Base-by-base conservation (phyloP, 1,284 basidiomycete genomes). In the Trichosporon faecale region DNA sequence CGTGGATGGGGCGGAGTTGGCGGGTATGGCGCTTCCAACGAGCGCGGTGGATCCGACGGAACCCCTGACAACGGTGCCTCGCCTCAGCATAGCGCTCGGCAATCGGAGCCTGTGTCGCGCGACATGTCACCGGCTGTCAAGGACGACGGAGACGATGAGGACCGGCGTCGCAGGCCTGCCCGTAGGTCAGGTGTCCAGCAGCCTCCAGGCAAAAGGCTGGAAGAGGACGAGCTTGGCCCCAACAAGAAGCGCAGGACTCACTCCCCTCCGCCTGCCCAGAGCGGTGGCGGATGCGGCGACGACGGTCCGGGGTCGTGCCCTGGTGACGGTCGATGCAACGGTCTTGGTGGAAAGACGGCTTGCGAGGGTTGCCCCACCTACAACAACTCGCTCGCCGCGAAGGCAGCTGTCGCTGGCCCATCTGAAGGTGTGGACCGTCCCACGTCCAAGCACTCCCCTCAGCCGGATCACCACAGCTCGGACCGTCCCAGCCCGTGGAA, bases 281-380 rank as follows among this genome's bases (percentile, higher is more conserved):
- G 55, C 25, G 25, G 57, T 16, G 57, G 55, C 16, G 55, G 27
- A 33, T 61, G 57, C 12, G 57, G 57, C 3, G 57, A 61, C 4
- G 57, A 61, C 9, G 57, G 27, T 3, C 79, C 77, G 4, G 92
- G 94, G 65, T 94, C 94, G 21, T 98, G 95, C 83, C 95, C 95
- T 6, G 95, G 95, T 70, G 95, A 95, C 84, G 95, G 95, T 46
- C 89, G 92, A 75, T 98, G 95, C 84, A 93, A 98, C 84, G 95
- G 95, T 73, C 94, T 92, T 33, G 95, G 95, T 76, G 95, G 95
- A 71, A 90, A 93, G 75, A 89, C 89, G 71, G 91, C 92, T 73
- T 98, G 95, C 82, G 89, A 91, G 75, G 95, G 95, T 57, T 97
- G 95, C 83, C 95, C 95, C 12, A 94, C 94, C 52, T 94, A 89